Base-by-base conservation (phyloP, 2,329 filamentous ascomycete genomes). In the Fusarium sp. region DNA sequence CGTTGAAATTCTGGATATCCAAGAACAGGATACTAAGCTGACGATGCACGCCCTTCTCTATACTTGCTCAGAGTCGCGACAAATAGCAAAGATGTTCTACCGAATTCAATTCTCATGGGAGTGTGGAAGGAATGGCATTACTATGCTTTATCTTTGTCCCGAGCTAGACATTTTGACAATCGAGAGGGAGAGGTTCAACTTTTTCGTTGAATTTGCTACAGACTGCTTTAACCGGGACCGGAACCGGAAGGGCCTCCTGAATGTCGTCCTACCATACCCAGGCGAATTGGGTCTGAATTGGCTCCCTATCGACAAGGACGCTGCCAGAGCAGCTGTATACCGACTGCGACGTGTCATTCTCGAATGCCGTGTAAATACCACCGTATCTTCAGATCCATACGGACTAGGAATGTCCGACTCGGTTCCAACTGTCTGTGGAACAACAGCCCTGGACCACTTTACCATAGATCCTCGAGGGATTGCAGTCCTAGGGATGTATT, bases 171-270 rank as follows among this genome's bases (percentile, higher is more conserved):
- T 44, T 0, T 2, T 60, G 1, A 5, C 30, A 1, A 2, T 60
- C 0, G 18, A 15, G 5, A 13, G 0, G 30, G 4, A 32, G 0
- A 8, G 16, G 5, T 6, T 16, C 6, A 16, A 2, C 3, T 15
- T 30, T 3, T 22, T 58, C 2, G 11, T n/a, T 0, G 20, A 45
- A 5, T 32, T 60, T 10, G 18, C 58, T 0, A 4, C 20, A 0
- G 13, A 16, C 4, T 9, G 57, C 4, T 47, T 8, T 12, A 2
- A 24, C 6, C 22, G 8, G 3, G 58, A 58, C 6, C 43, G 18
- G 10, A 4, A 22, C 1, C 15, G 38, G 2, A 20, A 46, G 8
- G 58, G 58, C 5, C 30, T 60, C 4, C 3, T 58, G 16, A 32
- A 22, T 25, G 2, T 60, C 9, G 7, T 22, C 15, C 0, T 34